Evolutionary conservation across 345 rosid genomes (phyloP).

Genomic region (Sisymbrium altissimum): DNA sequence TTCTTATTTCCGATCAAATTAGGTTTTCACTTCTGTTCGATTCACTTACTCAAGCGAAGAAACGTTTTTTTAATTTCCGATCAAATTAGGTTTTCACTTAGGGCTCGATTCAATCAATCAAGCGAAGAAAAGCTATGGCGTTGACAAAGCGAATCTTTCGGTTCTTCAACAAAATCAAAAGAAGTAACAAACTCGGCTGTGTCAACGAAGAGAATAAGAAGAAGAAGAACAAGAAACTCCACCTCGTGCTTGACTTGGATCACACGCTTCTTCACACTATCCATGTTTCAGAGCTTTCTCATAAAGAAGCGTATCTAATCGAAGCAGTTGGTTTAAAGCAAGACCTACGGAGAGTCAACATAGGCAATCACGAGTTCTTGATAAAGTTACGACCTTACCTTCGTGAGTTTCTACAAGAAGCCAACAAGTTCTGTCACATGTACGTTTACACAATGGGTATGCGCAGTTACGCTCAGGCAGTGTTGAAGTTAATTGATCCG

Average conservation of each 20-base stretch:
- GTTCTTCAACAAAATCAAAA: neutral
- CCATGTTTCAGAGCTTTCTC: neutral
- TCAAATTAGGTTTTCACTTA: too few relatives aligned
- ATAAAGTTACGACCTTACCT: constrained; percentile 18
- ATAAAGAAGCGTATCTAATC: neutral
- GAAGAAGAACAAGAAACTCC: neutral
- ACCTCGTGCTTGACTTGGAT: constrained; percentile 29
- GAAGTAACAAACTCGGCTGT: neutral
- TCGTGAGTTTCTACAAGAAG: neutral
- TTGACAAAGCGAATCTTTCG: neutral
- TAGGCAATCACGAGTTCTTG: neutral
- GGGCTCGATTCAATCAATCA: too few relatives aligned
- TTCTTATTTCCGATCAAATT: too few relatives aligned
- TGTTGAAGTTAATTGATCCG: constrained; percentile 18
- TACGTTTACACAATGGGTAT: constrained; percentile 14
- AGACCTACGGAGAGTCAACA: constrained; percentile 11
- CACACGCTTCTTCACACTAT: constrained; percentile 8
- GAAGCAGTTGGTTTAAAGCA: neutral
- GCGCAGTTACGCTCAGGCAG: neutral
- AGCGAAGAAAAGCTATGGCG: neutral
- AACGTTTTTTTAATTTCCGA: too few relatives aligned
- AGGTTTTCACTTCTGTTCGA: too few relatives aligned
- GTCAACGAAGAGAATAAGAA: neutral
- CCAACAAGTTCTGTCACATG: constrained; percentile 16
- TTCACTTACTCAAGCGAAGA: too few relatives aligned